Base-by-base conservation (phyloP, 2,329 filamentous ascomycete genomes). In the Neonectria faginata region DNA sequence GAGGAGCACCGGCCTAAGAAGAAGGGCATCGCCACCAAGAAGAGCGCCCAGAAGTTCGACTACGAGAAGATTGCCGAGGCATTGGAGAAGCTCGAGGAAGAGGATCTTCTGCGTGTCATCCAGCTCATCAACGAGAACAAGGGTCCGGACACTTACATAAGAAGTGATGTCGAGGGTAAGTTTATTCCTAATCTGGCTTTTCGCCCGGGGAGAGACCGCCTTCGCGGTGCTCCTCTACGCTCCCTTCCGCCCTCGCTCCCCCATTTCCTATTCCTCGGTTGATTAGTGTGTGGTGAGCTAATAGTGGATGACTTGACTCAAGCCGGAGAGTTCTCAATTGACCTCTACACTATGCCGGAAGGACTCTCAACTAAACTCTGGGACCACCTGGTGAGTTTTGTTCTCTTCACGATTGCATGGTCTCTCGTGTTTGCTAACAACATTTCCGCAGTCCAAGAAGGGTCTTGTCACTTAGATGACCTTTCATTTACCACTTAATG, bases 41-140 rank as follows among this genome's bases (percentile, higher is more conserved):
- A 96, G 85, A 92, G 92, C 79, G 88, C 89, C 77, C 88, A 91
- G 71, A 82, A 84, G 56, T 85, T 82, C 71, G 96, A 99, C 79
- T 96, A 97, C 84, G 96, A 99, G 84, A 98, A 97, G 85, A 88
- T 99, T 73, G 96, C 95, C 33, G 94, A 98, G 64, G 94, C 91
- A 0, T 84, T 99, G 63, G 90, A 95, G 78, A 94, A 93, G 83
- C 88, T 99, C 27, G 88, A 88, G 69, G 96, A 99, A 83, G 96
- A 99, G 71, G 95, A 98, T 75, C 83, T 99, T 45, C 85, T 99
- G 66, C 92, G 96, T 72, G 93, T 98, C 25, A 97, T 99, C 66
- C 95, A 98, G 82, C 91, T 99, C 88, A 95, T 99, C 67, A 96
- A 98, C 79, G 96, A 99, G 81, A 93, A 97, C 82, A 98, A 98